Evolutionary conservation across 2,329 filamentous ascomycete genomes (phyloP), one percentile per base, ranked within the genome.

Genomic region (Cryphonectria radicalis): DNA sequence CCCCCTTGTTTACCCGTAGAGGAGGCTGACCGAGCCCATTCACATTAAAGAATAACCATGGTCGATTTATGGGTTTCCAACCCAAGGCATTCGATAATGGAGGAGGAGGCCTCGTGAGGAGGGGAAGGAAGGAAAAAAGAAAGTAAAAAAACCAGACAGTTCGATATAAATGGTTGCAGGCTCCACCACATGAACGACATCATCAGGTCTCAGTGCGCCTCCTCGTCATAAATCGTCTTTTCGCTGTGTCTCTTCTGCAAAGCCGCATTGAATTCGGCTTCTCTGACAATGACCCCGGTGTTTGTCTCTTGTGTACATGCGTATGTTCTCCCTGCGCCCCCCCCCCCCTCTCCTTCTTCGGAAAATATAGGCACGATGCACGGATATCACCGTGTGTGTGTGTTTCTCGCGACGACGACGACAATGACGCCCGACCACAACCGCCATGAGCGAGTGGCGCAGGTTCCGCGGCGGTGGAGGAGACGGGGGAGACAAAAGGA

Each of bases 131-230:
- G 32, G 4, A n/a, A 50, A 17, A n/a, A 28, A 28, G 32, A 32
- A 32, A 4, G 35, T 8, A n/a, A 7, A 35, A 64, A 50, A 60
- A 14, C 40, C 32, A 46, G 68, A 62, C 64, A 57, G 55, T 50
- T 40, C 63, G 68, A 65, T 67, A 68, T 70, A 72, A 70, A 66
- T 72, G 68, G 71, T 43, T 42, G 63, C 66, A 72, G 64, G 66
- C 60, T 69, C 71, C 71, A 66, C 71, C 71, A 66, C 8, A 66
- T 25, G 19, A 22, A 17, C 65, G 64, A 40, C 50, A 67, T 42
- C 65, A 59, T 59, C 32, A 43, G 42, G 65, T 67, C 65, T 59
- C 65, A 40, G 57, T 42, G 66, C 66, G 40, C 50, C 17, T 37
- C 19, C 6, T 22, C 14, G 43, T 50, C 28, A 66, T 53, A 6